A percentile compares a stretch with the other conserved stretches of the same genome.
Evolutionary conservation across 2,329 filamentous ascomycete genomes (phyloP).

Genomic region (Fusarium gaditjirri): DNA sequence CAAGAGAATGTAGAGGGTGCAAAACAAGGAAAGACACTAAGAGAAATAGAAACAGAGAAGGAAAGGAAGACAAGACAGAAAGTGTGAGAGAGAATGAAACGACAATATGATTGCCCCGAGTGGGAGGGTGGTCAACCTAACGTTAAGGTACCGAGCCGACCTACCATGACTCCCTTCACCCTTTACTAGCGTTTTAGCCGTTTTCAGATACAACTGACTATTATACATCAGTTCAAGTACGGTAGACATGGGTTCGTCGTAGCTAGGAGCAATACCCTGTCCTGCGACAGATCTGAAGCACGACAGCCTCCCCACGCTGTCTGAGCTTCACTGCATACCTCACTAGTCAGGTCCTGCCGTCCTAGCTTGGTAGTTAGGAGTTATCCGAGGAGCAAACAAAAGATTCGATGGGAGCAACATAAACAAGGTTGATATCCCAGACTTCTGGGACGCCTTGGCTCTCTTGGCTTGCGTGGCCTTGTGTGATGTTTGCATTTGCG

Average conservation of each 20-base stretch:
- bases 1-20: slow-evolving; percentile 25
- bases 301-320: slow-evolving; percentile 42
- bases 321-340: slow-evolving; percentile 27
- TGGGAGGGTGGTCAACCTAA: slow-evolving; percentile 32
- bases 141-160: neutral
- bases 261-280: slow-evolving; percentile 48
- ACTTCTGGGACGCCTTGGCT: slow-evolving; percentile 33
- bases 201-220: slow-evolving; percentile 29
- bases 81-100: slow-evolving; percentile 38
- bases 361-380: neutral
- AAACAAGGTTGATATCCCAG: slow-evolving; percentile 29
- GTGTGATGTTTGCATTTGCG: neutral
- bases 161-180: slow-evolving; percentile 2
- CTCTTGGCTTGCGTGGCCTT: slow-evolving; percentile 19
- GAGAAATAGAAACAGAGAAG: slow-evolving; percentile 31
- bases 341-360: slow-evolving; percentile 6
- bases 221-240: slow-evolving; percentile 28
- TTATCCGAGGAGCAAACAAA: slow-evolving; percentile 14
- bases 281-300: slow-evolving; percentile 63
- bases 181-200: slow-evolving; percentile 39
- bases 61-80: slow-evolving; percentile 28
- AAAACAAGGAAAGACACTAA: slow-evolving; percentile 34
- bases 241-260: slow-evolving; percentile 31
- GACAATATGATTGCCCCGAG: slow-evolving; percentile 24
- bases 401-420: neutral